phyloP scores from a whole-genome alignment of 1,284 basidiomycete species.

The Melampsora americana region DNA sequence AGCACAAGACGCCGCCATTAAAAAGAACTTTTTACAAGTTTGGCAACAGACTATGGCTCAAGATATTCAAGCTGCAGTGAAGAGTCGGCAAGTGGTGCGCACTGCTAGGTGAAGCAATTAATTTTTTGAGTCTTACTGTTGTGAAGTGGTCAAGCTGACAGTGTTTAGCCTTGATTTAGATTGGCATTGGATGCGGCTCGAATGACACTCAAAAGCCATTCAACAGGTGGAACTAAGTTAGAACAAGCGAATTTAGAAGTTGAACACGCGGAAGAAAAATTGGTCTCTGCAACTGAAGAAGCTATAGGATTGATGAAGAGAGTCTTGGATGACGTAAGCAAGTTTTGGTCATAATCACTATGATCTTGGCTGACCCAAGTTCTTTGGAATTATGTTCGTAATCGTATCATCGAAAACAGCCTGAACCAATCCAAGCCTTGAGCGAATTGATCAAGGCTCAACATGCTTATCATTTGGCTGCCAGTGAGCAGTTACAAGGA shows the following conservation, averaged over 20 bases:
- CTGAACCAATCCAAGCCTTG: slow-evolving; percentile 89
- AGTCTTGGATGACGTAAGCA: slow-evolving; percentile 52
- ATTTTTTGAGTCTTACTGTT: too few relatives aligned
- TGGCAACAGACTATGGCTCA: slow-evolving; percentile 83
- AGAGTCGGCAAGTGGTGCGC: slow-evolving; percentile 81
- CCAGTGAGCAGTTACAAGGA: slow-evolving; percentile 12
- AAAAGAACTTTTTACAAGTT: slow-evolving; percentile 74
- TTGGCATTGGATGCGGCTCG: slow-evolving; percentile 73
- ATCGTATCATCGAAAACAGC: slow-evolving; percentile 62
- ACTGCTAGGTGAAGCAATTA: slow-evolving; percentile 66
- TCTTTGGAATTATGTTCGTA: background rate
- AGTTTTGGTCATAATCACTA: background rate
- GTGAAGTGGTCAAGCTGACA: background rate
- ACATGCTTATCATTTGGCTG: slow-evolving; percentile 20
- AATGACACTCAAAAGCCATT: slow-evolving; percentile 58
- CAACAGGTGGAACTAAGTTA: slow-evolving; percentile 46
- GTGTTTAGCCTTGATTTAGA: background rate
- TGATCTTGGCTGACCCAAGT: background rate
- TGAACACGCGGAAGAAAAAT: slow-evolving; percentile 54
- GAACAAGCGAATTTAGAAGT: slow-evolving; percentile 48
- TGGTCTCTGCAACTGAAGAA: slow-evolving; percentile 54
- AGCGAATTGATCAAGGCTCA: slow-evolving; percentile 82
- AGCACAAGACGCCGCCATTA: slow-evolving; percentile 74
- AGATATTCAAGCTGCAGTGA: slow-evolving; percentile 78
- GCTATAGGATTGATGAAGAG: slow-evolving; percentile 54